phyloP scores from a whole-genome alignment of 2,329 filamentous ascomycete species.

The Pyrenochaeta sp. region DNA sequence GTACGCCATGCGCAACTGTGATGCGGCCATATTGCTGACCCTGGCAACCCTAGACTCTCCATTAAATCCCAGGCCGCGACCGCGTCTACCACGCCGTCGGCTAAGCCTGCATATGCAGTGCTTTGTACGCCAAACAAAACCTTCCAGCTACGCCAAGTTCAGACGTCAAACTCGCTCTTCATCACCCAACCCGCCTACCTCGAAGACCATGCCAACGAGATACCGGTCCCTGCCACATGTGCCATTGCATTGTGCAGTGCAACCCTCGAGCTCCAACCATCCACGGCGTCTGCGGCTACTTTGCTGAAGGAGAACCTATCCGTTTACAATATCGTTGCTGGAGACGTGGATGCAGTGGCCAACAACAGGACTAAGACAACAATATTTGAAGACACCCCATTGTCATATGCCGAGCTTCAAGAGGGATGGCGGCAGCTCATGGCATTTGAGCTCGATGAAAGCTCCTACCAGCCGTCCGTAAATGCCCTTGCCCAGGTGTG shows the following conservation, averaged over 20 bases:
- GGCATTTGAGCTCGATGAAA: slow-evolving; percentile 58
- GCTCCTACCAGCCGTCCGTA: slow-evolving; percentile 58
- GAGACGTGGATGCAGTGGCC: slow-evolving; percentile 35
- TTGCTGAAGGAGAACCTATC: slow-evolving; percentile 50
- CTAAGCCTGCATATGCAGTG: slow-evolving; percentile 58
- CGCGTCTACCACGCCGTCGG: slow-evolving; percentile 21
- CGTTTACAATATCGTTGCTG: slow-evolving; percentile 44
- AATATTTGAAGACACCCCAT: slow-evolving; percentile 59
- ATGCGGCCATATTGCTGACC: slow-evolving; percentile 30
- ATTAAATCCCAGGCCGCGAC: slow-evolving; percentile 44
- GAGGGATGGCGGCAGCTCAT: slow-evolving; percentile 59
- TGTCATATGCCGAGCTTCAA: slow-evolving; percentile 61
- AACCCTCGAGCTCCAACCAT: slow-evolving; percentile 52
- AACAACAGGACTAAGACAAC: slow-evolving; percentile 44
- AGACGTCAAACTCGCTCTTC: slow-evolving; percentile 70
- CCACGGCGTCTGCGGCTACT: slow-evolving; percentile 43
- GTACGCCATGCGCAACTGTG: slow-evolving; percentile 27
- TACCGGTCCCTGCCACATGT: slow-evolving; percentile 43
- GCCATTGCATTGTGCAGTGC: slow-evolving; percentile 55
- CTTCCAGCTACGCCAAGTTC: slow-evolving; percentile 68
- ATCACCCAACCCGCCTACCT: slow-evolving; percentile 57
- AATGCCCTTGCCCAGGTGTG: slow-evolving; percentile 58
- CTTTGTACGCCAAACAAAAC: slow-evolving; percentile 66
- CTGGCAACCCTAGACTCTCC: slow-evolving; percentile 38
- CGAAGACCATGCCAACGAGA: slow-evolving; percentile 45